A percentile compares a stretch with the other conserved stretches of the same genome.
Conservation (phyloP, 768 basidiomycete genomes). For the Tulasnella calospora region DNA sequence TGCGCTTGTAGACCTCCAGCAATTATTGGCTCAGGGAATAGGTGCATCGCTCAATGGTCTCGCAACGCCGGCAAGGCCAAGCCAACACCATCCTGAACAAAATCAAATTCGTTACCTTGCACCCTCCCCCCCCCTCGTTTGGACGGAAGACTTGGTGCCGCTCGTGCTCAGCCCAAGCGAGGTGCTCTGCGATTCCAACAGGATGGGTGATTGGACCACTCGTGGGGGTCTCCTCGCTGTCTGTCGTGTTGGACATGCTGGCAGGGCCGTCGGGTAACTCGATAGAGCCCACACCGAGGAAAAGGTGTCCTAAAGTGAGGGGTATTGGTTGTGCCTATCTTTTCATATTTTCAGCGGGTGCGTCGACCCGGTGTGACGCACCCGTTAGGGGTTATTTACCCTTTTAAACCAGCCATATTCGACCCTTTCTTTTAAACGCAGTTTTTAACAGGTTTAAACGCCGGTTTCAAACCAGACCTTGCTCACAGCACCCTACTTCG, state of each 20-base stretch:
- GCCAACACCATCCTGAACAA: neutral
- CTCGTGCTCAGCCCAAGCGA: neutral
- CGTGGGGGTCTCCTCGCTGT: neutral
- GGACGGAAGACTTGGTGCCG: neutral
- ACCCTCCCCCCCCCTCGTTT: neutral
- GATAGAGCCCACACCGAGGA: neutral
- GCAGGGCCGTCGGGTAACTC: neutral
- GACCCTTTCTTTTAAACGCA: too few species aligned
- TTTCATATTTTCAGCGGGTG: neutral
- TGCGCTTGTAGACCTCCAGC: too few species aligned
- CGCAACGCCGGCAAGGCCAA: neutral
- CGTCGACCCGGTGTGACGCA: neutral
- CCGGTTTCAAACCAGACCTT: too few species aligned
- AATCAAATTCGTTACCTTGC: neutral
- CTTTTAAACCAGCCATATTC: too few species aligned
- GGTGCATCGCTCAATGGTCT: neutral
- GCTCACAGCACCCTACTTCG: too few species aligned
- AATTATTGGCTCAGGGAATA: too few species aligned
- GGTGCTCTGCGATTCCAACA: neutral
- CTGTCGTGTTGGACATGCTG: neutral
- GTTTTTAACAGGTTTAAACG: too few species aligned
- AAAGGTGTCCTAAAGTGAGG: neutral
- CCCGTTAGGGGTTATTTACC: too few species aligned
- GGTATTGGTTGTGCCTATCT: neutral
- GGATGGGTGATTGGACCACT: neutral